A percentile compares a stretch with the other conserved stretches of the same genome.
These are phyloP conservation scores for Atkinsonella hypoxylon DNA, from an alignment of 2,329 filamentous ascomycete species.

Conservation along the genomic window DNA sequence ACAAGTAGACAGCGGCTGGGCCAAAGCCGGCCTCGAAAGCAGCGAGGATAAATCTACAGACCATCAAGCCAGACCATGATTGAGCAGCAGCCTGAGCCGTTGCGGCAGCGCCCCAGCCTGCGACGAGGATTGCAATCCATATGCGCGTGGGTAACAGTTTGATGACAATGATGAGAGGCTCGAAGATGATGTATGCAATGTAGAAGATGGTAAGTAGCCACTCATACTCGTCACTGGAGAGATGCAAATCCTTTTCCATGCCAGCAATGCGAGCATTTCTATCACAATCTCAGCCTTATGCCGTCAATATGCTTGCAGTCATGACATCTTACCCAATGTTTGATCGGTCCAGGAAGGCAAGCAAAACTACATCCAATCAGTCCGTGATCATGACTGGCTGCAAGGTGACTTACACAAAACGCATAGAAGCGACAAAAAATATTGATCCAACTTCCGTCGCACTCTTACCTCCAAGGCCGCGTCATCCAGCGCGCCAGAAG, in stretches of 20 bases:
- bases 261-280: constrained; percentile 14
- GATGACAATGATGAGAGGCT: constrained; percentile 8
- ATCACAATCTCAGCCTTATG: no score
- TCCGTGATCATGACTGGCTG: no score
- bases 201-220: constrained; percentile 15
- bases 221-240: constrained; percentile 11
- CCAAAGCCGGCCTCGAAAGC: constrained; percentile 22
- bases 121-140: constrained; percentile 6
- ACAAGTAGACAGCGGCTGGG: constrained; percentile 21
- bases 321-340: constrained; percentile 9
- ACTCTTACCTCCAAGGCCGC: constrained; percentile 2
- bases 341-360: constrained; percentile 12
- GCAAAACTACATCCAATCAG: constrained; percentile 5
- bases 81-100: constrained; percentile 29
- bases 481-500: neutral
- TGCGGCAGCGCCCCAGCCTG: constrained; percentile 13
- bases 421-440: constrained; percentile 1
- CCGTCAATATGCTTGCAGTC: no score
- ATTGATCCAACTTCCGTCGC: constrained; percentile 1
- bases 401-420: neutral
- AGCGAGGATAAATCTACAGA: constrained; percentile 28
- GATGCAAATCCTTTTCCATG: constrained; percentile 10
- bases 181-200: constrained; percentile 10
- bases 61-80: constrained; percentile 32
- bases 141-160: constrained; percentile 6